phyloP scores from a whole-genome alignment of 169 alveolate genomes.

The Cryptosporidium sp. region DNA sequence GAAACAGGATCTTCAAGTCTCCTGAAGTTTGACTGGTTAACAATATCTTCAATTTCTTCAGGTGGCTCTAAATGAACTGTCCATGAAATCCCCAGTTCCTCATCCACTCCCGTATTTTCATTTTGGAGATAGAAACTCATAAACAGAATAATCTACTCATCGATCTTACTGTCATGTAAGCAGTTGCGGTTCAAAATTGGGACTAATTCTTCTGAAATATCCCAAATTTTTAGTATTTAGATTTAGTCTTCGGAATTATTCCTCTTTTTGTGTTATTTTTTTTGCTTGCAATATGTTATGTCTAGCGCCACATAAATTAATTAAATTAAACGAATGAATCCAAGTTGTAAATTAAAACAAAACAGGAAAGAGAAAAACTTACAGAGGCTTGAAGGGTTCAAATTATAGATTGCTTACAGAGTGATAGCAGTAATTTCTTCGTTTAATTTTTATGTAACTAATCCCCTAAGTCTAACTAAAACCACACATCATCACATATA shows the following conservation, averaged over 20 bases:
- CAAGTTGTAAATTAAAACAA: not conserved
- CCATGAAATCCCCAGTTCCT: constrained; percentile 66
- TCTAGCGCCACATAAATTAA: constrained; percentile 68
- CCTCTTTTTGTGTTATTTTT: constrained; percentile 42
- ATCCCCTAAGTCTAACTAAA: not conserved
- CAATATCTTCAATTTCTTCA: constrained; percentile 1
- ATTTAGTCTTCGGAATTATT: not conserved
- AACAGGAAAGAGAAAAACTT: not conserved
- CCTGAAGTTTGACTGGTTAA: constrained; percentile 28
- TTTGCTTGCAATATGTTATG: constrained; percentile 55
- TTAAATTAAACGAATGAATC: not conserved
- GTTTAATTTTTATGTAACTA: not conserved
- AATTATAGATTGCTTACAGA: not conserved
- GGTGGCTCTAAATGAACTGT: constrained; percentile 48
- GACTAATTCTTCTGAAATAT: not conserved
- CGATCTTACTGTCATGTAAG: not conserved
- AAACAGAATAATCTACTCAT: constrained; percentile 20
- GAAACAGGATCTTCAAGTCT: constrained; percentile 22
- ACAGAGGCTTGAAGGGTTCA: not conserved
- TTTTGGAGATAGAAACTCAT: constrained; percentile 71
- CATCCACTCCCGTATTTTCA: constrained; percentile 59
- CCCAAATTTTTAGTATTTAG: constrained; percentile 18
- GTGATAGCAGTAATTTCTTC: not conserved
- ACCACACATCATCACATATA: not conserved
- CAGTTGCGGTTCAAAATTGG: constrained; percentile 10